A percentile compares a stretch with the other conserved stretches of the same genome.
These are phyloP conservation scores for Wickerhamomyces queroliae DNA, from an alignment of 805 yeast genomes.

Conservation along the genomic window DNA sequence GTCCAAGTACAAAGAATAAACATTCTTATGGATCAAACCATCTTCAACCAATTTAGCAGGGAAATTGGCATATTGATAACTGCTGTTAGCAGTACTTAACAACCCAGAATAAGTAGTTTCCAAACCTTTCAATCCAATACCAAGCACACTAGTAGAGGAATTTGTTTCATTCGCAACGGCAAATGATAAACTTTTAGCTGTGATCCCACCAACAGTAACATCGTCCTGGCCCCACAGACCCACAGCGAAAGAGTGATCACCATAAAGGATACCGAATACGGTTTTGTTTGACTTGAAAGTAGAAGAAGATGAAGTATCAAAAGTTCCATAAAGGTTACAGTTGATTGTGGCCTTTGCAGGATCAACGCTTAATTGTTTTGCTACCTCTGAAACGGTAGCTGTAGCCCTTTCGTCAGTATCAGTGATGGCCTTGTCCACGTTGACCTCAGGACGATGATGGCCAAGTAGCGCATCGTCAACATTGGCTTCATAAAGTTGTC, in stretches of 20 bases:
- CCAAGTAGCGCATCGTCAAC: too few relatives aligned
- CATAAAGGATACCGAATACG: conserved; percentile 40
- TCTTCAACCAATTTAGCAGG: conserved; percentile 54
- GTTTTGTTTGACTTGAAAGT: conserved; percentile 28
- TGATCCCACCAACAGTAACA: conserved; percentile 43
- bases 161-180: conserved; percentile 63
- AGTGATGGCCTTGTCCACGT: too few relatives aligned
- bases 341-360: conserved; percentile 24
- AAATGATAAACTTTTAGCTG: conserved; percentile 47
- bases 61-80: conserved; percentile 40
- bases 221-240: conserved; percentile 46
- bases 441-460: too few relatives aligned
- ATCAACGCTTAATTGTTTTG: background rate
- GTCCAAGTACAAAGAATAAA: conserved; percentile 61
- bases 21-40: conserved; percentile 49
- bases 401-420: conserved; percentile 8
- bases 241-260: conserved; percentile 42
- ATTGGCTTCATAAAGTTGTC: conserved; percentile 4
- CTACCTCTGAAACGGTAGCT: background rate
- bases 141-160: conserved; percentile 57
- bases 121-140: conserved; percentile 59
- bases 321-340: conserved; percentile 36
- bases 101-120: conserved; percentile 44
- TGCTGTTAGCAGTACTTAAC: conserved; percentile 39
- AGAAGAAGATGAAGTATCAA: conserved; percentile 25